Conservation (phyloP, 2,329 filamentous ascomycete genomes). For the Curvularia lunata region DNA sequence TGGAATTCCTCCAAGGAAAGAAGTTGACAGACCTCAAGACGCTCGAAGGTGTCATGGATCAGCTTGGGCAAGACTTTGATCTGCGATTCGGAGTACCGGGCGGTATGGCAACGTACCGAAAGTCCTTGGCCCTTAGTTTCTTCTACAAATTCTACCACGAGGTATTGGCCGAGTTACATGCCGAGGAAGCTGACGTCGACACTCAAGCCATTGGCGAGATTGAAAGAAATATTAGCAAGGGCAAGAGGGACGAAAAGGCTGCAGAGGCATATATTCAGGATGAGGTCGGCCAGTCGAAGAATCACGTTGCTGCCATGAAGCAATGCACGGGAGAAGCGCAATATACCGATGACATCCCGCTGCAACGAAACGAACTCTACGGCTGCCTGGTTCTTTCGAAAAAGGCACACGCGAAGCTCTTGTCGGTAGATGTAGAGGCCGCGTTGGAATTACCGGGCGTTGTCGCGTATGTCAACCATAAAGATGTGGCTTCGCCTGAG, state of each 20-base stretch:
- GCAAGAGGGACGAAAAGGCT: conserved; percentile 77
- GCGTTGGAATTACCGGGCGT: conserved; percentile 88
- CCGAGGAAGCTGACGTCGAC: conserved; percentile 64
- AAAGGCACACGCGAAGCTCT: conserved; percentile 84
- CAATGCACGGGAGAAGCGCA: conserved; percentile 93
- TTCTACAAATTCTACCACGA: conserved; percentile 99
- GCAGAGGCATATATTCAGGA: conserved; percentile 80
- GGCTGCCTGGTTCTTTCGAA: conserved; percentile 87
- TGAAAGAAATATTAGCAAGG: conserved; percentile 80
- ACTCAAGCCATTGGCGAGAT: conserved; percentile 81
- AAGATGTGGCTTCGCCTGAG: conserved; percentile 76
- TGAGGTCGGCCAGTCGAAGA: conserved; percentile 82
- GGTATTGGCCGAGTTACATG: conserved; percentile 68
- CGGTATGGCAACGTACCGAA: conserved; percentile 96
- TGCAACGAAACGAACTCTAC: conserved; percentile 84
- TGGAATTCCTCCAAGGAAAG: conserved; percentile 76
- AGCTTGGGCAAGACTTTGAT: conserved; percentile 88
- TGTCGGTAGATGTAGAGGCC: conserved; percentile 74
- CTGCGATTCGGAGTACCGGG: conserved; percentile 89
- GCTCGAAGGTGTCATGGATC: conserved; percentile 86
- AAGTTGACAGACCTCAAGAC: conserved; percentile 80
- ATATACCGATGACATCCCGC: conserved; percentile 94
- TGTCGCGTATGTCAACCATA: conserved; percentile 80
- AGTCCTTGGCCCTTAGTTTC: conserved; percentile 87
- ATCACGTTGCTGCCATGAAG: conserved; percentile 89